Evolutionary conservation across 192 early-diverging fungal species (phyloP), one percentile per base, ranked within the genome.

Genomic region (Backusella westeae): DNA sequence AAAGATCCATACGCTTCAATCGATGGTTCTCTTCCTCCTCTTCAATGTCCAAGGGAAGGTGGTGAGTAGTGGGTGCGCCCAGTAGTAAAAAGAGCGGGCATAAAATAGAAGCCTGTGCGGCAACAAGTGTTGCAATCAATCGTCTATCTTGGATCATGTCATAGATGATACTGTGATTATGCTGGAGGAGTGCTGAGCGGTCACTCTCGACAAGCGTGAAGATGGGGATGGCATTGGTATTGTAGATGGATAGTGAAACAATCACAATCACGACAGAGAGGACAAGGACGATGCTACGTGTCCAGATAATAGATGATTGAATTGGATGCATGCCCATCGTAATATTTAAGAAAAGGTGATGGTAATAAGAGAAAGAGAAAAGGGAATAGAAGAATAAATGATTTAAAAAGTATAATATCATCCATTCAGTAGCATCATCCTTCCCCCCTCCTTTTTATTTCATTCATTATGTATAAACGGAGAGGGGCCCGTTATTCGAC

Each of bases 101-200:
- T 10, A 79, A 63, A 34, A 79, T 79, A 17, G 77, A 79, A 14
- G 77, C 77, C n/a, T 79, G 77, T 9, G 77, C 29, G 8, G 77
- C 77, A 3, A 79, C 77, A 0, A 79, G 26, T 1, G 77, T 74
- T 12, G 77, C 77, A 65, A 79, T 79, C 10, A 79, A 6, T 36
- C 73, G 56, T 63, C 77, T 23, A n/a, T 79, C 77, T 32, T 74
- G 77, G 7, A 79, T 56, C 44, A 79, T 74, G 4, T 73, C 77
- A 4, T 41, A 49, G 3, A 71, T 39, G 3, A 67, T 42, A 6
- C 49, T 32, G 66, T 67, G 38, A 0, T 14, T 14, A 2, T 41
- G 65, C n/a, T 21, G 63, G 23, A 23, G 56, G 21, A 35, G 41
- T 19, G 17, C 21, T 7, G 35, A 26, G 17, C 39, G 9, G 17